Conservation (phyloP, 202 grass and related monocot genomes). For the Panicum hallii region DNA sequence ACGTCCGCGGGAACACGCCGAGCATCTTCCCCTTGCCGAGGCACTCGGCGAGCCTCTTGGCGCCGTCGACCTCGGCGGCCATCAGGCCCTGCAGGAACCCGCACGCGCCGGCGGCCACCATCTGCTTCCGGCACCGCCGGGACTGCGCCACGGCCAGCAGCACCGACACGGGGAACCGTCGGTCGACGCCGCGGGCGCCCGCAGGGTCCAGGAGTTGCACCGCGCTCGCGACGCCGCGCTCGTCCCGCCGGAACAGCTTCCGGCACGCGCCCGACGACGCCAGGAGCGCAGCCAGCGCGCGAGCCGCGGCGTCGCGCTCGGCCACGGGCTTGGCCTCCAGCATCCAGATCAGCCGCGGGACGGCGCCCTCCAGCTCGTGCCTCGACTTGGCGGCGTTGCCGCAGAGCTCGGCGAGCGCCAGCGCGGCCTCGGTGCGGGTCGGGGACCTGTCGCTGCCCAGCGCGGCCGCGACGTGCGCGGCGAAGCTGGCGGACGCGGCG, state of each 20-base stretch:
- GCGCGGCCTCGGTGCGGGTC: conserved; percentile 65
- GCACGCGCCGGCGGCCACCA: conserved; percentile 81
- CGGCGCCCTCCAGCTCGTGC: conserved; percentile 47
- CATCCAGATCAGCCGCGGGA: conserved; percentile 73
- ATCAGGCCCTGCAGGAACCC: conserved; percentile 69
- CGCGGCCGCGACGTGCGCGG: conserved; percentile 53
- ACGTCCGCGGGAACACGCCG: conserved; percentile 85
- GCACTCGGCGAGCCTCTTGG: conserved; percentile 82
- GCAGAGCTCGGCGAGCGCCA: conserved; percentile 67
- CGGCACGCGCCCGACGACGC: conserved; percentile 44
- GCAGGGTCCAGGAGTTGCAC: conserved; percentile 79
- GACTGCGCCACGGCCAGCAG: conserved; percentile 69
- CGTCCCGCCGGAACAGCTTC: conserved; percentile 73
- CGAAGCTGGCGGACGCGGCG: conserved; percentile 55
- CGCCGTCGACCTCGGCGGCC: conserved; percentile 68
- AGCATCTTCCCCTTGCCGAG: conserved; percentile 80
- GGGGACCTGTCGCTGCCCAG: conserved; percentile 48
- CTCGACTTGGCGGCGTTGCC: conserved; percentile 17
- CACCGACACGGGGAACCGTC: conserved; percentile 60
- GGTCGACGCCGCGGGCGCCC: conserved; percentile 39
- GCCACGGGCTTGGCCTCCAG: conserved; percentile 56
- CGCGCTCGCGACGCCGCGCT: conserved; percentile 72
- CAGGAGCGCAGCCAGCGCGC: conserved; percentile 66
- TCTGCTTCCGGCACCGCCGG: conserved; percentile 83
- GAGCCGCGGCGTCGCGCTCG: conserved; percentile 67